Conservation (phyloP, 2,329 filamentous ascomycete species). For the Ramularia endophylla region DNA sequence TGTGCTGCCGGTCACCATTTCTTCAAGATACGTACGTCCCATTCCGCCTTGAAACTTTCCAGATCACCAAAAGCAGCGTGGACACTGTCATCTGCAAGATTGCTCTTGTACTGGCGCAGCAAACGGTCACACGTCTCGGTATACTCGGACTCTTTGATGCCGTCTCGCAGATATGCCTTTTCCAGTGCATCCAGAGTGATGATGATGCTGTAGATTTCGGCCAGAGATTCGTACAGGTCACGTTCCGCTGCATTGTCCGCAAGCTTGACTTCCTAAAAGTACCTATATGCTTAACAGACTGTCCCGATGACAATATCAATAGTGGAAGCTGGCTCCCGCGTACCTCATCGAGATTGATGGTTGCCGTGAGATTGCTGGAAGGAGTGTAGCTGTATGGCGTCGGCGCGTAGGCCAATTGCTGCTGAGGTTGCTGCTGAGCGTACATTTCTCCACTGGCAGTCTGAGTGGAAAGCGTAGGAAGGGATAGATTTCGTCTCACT, state of each 20-base stretch:
- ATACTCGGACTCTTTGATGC: conserved; percentile 84
- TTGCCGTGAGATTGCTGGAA: conserved; percentile 73
- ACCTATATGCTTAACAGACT: conserved; percentile 9
- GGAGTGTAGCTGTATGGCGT: conserved; percentile 90
- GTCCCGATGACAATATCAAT: too few relatives aligned
- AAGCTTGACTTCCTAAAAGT: conserved; percentile 78
- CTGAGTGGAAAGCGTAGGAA: not conserved
- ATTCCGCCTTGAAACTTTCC: conserved; percentile 84
- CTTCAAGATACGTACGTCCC: conserved; percentile 64
- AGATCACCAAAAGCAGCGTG: conserved; percentile 79
- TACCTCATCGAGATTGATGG: conserved; percentile 91
- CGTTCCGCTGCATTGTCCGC: conserved; percentile 80
- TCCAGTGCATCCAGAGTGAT: conserved; percentile 92
- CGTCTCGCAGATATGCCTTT: conserved; percentile 94
- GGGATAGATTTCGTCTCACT: not conserved
- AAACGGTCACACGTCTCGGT: conserved; percentile 93
- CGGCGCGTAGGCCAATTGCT: conserved; percentile 70
- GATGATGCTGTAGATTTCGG: conserved; percentile 96
- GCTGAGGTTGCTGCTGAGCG: conserved; percentile 42
- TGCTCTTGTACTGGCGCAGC: conserved; percentile 94
- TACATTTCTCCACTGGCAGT: conserved; percentile 33
- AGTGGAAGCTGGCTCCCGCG: too few relatives aligned
- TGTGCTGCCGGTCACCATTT: not conserved
- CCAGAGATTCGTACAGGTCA: conserved; percentile 90
- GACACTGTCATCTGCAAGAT: conserved; percentile 86